Conservation (phyloP, 2,329 filamentous ascomycete species). For the Phyllosticta paracitricarpa region DNA sequence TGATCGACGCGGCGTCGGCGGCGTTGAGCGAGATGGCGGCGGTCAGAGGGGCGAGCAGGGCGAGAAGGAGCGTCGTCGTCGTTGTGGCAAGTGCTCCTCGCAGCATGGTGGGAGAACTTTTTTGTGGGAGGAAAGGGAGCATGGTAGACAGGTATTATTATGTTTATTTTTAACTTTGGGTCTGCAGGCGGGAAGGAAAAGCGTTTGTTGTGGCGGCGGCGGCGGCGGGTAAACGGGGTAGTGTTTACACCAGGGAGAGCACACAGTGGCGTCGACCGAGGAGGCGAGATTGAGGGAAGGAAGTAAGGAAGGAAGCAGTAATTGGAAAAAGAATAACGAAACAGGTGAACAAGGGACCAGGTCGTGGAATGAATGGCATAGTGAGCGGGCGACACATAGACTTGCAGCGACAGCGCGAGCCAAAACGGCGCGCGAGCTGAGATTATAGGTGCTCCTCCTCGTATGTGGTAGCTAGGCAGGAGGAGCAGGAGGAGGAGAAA, state of each 20-base stretch:
- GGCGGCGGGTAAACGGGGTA: too few relatives aligned
- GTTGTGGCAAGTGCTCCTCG: too few relatives aligned
- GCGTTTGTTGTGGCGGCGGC: too few relatives aligned
- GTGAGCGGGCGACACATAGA: not conserved
- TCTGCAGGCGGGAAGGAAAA: too few relatives aligned
- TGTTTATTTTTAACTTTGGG: too few relatives aligned
- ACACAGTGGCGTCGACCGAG: too few relatives aligned
- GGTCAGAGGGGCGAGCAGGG: not conserved
- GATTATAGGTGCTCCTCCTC: not conserved
- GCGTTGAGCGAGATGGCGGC: not conserved
- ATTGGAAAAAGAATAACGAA: not conserved
- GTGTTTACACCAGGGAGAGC: too few relatives aligned
- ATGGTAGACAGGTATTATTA: too few relatives aligned
- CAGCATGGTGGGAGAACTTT: too few relatives aligned
- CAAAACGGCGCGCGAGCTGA: not conserved
- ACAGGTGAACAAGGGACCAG: not conserved
- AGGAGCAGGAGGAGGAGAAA: not conserved
- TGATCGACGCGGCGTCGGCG: not conserved
- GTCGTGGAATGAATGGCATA: not conserved
- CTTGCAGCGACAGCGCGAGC: not conserved
- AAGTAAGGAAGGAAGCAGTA: too few relatives aligned
- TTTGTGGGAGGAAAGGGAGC: too few relatives aligned
- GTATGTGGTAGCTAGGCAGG: not conserved
- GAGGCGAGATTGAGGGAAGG: too few relatives aligned
- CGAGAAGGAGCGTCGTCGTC: not conserved